phyloP scores from a whole-genome alignment of 345 rosid species.

The Salix arbutifolia region DNA sequence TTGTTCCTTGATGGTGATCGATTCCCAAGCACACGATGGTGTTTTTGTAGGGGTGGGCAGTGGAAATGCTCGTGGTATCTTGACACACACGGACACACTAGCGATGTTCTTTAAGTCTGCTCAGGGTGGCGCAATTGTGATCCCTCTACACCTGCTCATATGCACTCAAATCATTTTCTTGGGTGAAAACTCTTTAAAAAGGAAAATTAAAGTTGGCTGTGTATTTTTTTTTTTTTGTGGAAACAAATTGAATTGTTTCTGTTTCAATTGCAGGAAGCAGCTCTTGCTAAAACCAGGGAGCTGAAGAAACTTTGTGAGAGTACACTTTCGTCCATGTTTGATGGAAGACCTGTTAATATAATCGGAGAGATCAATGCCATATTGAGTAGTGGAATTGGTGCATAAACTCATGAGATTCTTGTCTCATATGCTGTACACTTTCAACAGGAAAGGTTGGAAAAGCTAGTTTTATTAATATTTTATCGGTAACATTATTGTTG shows the following conservation, averaged over 20 bases:
- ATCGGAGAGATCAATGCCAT: constrained; percentile 92
- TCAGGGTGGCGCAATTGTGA: too few species aligned
- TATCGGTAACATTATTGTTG: too few species aligned
- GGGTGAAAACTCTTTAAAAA: not conserved
- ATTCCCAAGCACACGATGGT: not conserved
- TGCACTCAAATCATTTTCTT: not conserved
- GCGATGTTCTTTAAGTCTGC: too few species aligned
- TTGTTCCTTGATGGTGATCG: not conserved
- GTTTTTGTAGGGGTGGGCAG: not conserved
- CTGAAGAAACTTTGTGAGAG: constrained; percentile 83
- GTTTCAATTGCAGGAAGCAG: constrained; percentile 63
- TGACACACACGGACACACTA: too few species aligned
- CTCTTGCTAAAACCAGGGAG: constrained; percentile 72
- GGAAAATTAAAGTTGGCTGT: not conserved
- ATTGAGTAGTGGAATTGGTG: constrained; percentile 59
- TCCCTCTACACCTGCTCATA: not conserved
- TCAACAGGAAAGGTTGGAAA: too few species aligned
- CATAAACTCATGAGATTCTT: constrained; percentile 20
- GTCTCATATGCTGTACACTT: not conserved
- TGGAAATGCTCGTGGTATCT: too few species aligned
- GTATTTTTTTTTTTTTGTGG: not conserved
- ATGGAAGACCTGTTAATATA: constrained; percentile 94
- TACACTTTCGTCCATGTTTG: constrained; percentile 80
- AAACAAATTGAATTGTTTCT: not conserved
- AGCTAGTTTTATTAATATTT: too few species aligned